phyloP scores from a whole-genome alignment of 441 rosid genomes.

The Adansonia madagascariensis region DNA sequence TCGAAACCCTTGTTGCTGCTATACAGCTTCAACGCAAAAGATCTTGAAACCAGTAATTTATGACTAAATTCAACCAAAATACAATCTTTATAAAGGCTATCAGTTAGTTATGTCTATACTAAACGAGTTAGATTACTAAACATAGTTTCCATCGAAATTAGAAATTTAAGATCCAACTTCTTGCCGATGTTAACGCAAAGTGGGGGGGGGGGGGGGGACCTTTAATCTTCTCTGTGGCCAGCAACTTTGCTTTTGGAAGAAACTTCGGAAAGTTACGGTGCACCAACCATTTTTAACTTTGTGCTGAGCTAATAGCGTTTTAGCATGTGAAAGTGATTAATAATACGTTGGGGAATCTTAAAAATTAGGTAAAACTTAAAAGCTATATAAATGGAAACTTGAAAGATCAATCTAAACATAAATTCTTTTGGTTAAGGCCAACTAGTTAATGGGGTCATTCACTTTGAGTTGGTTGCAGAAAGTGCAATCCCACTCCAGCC shows the following conservation, averaged over 20 bases:
- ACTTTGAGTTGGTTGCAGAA: background rate
- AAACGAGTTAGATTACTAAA: background rate
- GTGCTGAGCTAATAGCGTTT: background rate
- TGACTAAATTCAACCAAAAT: no score
- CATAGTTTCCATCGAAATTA: background rate
- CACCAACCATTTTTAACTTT: background rate
- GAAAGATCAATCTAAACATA: background rate
- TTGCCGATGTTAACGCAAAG: background rate
- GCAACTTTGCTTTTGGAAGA: background rate
- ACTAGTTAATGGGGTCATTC: background rate
- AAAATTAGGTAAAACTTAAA: background rate
- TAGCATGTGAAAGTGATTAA: conserved; percentile 9
- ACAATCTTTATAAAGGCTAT: background rate
- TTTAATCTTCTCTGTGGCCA: background rate
- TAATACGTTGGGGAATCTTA: background rate
- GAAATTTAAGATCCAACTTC: background rate
- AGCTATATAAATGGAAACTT: background rate
- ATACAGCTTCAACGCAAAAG: no score
- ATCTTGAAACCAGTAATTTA: no score
- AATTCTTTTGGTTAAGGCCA: background rate
- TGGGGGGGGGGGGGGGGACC: background rate
- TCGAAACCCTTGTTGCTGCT: no score
- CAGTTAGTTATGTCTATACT: background rate
- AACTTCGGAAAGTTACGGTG: conserved; percentile 2
- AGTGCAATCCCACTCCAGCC: background rate